These are phyloP conservation scores for Kwoniella mangroviensis DNA, from an alignment of 768 basidiomycete species.

Conservation along the genomic window DNA sequence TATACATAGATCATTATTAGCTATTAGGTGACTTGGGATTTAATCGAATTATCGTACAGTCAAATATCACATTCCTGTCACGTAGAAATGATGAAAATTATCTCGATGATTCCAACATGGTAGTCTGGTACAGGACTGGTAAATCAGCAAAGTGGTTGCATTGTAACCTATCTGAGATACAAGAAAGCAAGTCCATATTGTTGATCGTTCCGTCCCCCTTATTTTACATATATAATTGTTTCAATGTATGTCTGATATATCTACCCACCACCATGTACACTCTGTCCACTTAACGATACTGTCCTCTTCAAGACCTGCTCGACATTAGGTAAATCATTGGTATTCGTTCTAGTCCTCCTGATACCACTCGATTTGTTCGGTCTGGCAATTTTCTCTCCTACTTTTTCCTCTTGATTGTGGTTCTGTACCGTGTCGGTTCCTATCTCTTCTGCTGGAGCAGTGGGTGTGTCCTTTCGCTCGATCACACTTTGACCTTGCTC, in stretches of 20 bases:
- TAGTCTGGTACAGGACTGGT: too few relatives aligned
- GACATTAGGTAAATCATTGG: slow-evolving; percentile 36
- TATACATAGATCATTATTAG: too few relatives aligned
- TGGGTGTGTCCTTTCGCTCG: neutral
- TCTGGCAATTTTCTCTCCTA: neutral
- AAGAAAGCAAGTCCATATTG: too few relatives aligned
- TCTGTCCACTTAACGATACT: slow-evolving; percentile 35
- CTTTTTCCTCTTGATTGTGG: neutral
- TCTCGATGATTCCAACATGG: too few relatives aligned
- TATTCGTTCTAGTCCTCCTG: slow-evolving; percentile 8
- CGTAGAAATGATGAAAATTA: too few relatives aligned
- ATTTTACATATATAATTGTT: neutral
- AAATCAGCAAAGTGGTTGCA: too few relatives aligned
- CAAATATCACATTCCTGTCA: too few relatives aligned
- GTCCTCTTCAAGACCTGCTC: slow-evolving; percentile 42
- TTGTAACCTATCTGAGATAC: too few relatives aligned
- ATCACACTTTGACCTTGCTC: neutral
- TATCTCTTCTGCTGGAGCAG: neutral
- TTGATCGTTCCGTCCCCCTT: too few relatives aligned
- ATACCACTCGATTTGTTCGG: neutral
- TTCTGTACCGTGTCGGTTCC: neutral
- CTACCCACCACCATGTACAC: slow-evolving; percentile 50
- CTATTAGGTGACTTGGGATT: too few relatives aligned
- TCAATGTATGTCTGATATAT: neutral
- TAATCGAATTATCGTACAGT: too few relatives aligned